These are phyloP conservation scores for Colletotrichum scovillei DNA, from an alignment of 2,329 filamentous ascomycete genomes.

Conservation along the genomic window DNA sequence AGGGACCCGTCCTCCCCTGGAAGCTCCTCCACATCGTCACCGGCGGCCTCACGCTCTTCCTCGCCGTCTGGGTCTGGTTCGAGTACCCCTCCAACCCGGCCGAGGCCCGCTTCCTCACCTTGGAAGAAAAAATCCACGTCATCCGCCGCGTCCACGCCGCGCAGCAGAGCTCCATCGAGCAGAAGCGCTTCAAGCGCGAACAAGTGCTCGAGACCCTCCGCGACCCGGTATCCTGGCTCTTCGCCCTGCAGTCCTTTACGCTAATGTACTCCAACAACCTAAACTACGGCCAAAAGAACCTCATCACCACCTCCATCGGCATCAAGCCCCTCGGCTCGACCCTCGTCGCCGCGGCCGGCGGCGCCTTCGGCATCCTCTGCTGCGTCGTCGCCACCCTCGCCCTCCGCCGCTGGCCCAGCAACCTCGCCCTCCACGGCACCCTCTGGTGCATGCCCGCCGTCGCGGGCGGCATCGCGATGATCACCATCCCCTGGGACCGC, in stretches of 20 bases:
- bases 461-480: conserved; percentile 45
- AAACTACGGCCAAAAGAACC: conserved; percentile 51
- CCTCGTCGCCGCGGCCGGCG: conserved; percentile 50
- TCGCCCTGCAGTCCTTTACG: conserved; percentile 44
- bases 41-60: conserved; percentile 47
- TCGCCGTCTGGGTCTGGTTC: conserved; percentile 49
- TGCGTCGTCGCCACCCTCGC: conserved; percentile 47
- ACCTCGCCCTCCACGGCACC: conserved; percentile 44
- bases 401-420: conserved; percentile 44
- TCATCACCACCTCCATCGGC: conserved; percentile 48
- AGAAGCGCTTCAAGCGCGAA: conserved; percentile 48
- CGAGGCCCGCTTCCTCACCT: conserved; percentile 39
- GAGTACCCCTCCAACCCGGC: conserved; percentile 41
- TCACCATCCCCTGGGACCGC: conserved; percentile 43
- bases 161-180: conserved; percentile 49
- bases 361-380: conserved; percentile 46
- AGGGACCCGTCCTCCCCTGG: conserved; percentile 47
- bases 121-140: conserved; percentile 34
- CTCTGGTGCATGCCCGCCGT: conserved; percentile 47
- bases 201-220: conserved; percentile 43
- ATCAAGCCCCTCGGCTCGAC: conserved; percentile 51
- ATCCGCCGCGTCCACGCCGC: conserved; percentile 46
- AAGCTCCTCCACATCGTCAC: conserved; percentile 54
- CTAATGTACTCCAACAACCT: conserved; percentile 52
- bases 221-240: conserved; percentile 47